Evolutionary conservation across 2,329 filamentous ascomycete genomes (phyloP), one percentile per base, ranked within the genome.

Genomic region (Capronia americana): DNA sequence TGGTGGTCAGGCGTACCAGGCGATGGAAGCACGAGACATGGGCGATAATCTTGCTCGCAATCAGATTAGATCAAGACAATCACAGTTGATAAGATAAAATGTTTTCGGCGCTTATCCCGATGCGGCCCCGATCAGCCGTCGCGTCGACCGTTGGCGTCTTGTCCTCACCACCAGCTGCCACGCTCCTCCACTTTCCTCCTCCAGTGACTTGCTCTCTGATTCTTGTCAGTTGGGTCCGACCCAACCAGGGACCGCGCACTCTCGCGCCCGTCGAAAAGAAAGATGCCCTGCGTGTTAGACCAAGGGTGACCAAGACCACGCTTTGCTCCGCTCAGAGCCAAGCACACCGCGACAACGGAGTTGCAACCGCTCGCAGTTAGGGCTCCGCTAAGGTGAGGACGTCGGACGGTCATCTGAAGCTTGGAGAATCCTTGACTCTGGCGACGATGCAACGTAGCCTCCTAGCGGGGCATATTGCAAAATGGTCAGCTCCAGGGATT

Each of bases 71-170:
- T 59, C 24, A 60, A 60, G n/a, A 26, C 5, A 24, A 14, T 10
- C 32, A 34, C 32, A 11, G 14, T 12, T 38, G 57, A 61, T 61
- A 61, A 61, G 57, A 61, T 61, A 32, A 53, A 48, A 61, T n/a
- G 17, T 61, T 61, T 61, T 28, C 24, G 28, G 20, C 44, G 46
- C 57, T 53, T 61, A 30, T 26, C 57, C 46, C 6, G 4, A 32
- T 53, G 30, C 11, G 46, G 57, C 34, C 5, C 17, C 6, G 46
- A 53, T 53, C 57, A 41, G 23, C 46, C 46, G 46, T 61, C 57
- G 57, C 46, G 11, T 41, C 57, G 46, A 41, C 20, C 46, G 12
- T 53, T 53, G 57, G 57, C 28, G 46, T 51, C 57, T 60, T 38
- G 44, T 60, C 57, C 28, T 59, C 34, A n/a, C 7, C 17, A 6